Base-by-base conservation (phyloP, 345 rosid species). In the Dipteronia dyeriana region DNA sequence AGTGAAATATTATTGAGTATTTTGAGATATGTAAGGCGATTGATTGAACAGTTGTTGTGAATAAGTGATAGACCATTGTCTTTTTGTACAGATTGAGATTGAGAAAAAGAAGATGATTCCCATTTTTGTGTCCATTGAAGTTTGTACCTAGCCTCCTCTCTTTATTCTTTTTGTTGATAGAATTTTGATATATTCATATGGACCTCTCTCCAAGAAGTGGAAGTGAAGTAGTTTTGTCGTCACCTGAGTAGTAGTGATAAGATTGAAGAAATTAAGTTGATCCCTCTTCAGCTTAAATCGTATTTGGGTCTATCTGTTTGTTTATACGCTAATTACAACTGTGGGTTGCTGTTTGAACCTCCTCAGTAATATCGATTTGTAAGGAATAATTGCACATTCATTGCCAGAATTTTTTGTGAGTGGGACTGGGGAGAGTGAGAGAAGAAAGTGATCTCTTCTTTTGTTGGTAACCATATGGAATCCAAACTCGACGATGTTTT, bases 101-200 rank as follows among this genome's bases (percentile, higher is more conserved):
- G 63, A 49, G 69, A 62, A 74, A 62, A 26, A 22, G 64, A 22
- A 72, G 49, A 39, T 22, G 29, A 61, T 51, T 75, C 70, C 54
- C 20, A 22, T 22, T 47, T 26, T 3, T 10, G 26, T 25, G 26
- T 62, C 22, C 8, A 47, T 2, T 61, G 59, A 47, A 74, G 76
- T 34, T 34, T 73, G 19, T 34, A 41, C 2, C 31, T 19, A 11
- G 43, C 22, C 43, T 23, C n/a, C 38, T 16, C 16, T 19, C 22
- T 14, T 9, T 13, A 7, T 59, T 7, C 22, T 6, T 31, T 59
- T 34, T 72, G 7, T 41, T 73, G 6, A 23, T 41, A 11, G 7
- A 38, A 7, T 7, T 38, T 71, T 38, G 3, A 22, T 38, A 4
- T 13, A 34, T 6, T 34, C 6, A 3, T 20, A n/a, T 57, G 62